These are phyloP conservation scores for Euphorbia schlechtendalii DNA, from an alignment of 441 rosid species.

Conservation along the genomic window DNA sequence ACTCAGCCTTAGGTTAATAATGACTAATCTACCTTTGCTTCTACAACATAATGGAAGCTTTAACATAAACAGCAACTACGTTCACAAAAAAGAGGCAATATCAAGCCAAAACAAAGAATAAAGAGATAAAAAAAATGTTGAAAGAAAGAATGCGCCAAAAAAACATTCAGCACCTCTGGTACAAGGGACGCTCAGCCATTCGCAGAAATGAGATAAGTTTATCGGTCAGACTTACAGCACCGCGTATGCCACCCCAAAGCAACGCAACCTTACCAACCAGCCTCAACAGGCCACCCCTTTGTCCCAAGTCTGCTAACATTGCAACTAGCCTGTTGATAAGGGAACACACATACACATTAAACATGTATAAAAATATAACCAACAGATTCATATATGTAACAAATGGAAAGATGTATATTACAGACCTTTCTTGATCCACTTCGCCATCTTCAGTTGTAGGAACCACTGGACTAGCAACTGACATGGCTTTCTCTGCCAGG, in stretches of 20 bases:
- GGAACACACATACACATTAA: constrained; percentile 14
- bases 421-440: constrained; percentile 94
- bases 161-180: constrained; percentile 53
- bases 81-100: background rate
- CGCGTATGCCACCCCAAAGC: constrained; percentile 99
- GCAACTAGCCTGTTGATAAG: constrained; percentile 65
- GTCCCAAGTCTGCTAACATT: constrained; percentile 83
- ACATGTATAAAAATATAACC: constrained; percentile 8
- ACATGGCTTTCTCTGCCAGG: constrained; percentile 96
- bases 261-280: constrained; percentile 88
- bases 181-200: constrained; percentile 71
- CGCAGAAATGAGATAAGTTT: constrained; percentile 70
- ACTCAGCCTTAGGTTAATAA: no score
- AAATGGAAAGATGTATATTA: constrained; percentile 11
- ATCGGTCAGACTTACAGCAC: constrained; percentile 91
- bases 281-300: constrained; percentile 86
- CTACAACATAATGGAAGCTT: no score
- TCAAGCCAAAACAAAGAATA: background rate
- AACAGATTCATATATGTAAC: constrained; percentile 5
- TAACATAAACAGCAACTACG: no score
- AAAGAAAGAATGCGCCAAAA: background rate
- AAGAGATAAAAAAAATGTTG: background rate
- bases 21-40: no score
- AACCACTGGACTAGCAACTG: constrained; percentile 93
- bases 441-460: constrained; percentile 92